Conservation (phyloP, 768 basidiomycete genomes). For the Mycena belliarum region DNA sequence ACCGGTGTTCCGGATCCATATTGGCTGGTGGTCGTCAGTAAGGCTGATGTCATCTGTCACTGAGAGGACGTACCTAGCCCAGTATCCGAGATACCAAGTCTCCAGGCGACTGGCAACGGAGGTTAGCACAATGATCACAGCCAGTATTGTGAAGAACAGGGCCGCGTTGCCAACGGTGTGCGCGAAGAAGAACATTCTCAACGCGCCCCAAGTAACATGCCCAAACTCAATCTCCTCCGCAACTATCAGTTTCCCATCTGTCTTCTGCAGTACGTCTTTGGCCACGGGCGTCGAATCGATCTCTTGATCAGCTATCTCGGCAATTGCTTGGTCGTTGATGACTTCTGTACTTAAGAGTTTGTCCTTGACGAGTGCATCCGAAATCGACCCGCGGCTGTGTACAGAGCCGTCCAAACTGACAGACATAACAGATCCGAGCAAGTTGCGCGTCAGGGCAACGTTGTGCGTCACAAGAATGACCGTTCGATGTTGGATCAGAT, state of each 20-base stretch:
- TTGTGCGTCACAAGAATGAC: slow-evolving; percentile 66
- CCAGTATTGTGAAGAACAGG: slow-evolving; percentile 34
- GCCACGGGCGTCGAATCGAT: slow-evolving; percentile 21
- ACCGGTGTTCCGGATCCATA: no score
- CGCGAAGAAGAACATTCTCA: slow-evolving; percentile 40
- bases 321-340: slow-evolving; percentile 31
- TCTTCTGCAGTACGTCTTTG: slow-evolving; percentile 21
- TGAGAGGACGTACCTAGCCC: slow-evolving; percentile 30
- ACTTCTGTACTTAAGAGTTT: slow-evolving; percentile 33
- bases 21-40: no score
- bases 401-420: slow-evolving; percentile 56
- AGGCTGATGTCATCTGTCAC: no score
- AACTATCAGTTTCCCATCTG: slow-evolving; percentile 58
- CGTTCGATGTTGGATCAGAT: slow-evolving; percentile 74
- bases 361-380: slow-evolving; percentile 47
- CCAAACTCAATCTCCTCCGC: slow-evolving; percentile 64
- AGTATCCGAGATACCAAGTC: slow-evolving; percentile 47
- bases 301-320: slow-evolving; percentile 30
- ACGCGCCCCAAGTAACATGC: slow-evolving; percentile 48
- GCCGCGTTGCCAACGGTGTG: slow-evolving; percentile 38
- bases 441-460: slow-evolving; percentile 51
- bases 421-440: slow-evolving; percentile 60
- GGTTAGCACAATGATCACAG: slow-evolving; percentile 25
- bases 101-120: slow-evolving; percentile 31
- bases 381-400: slow-evolving; percentile 49